Conservation (phyloP, 352 stramenopile genomes). For the Phytophthora brassicae region DNA sequence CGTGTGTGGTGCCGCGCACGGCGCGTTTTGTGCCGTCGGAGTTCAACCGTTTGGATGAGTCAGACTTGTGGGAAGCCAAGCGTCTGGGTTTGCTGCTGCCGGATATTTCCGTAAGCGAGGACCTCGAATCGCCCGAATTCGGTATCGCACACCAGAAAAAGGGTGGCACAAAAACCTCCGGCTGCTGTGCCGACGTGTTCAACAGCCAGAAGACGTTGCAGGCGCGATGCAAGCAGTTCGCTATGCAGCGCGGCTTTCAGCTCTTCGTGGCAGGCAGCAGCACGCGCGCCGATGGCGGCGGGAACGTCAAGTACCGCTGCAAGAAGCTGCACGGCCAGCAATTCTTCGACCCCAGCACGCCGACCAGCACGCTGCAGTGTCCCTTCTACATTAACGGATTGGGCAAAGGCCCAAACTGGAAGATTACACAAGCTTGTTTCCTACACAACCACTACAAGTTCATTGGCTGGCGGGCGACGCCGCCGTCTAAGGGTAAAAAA, state of each 20-base stretch:
- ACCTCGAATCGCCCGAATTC: slow-evolving; percentile 52
- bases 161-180: slow-evolving; percentile 50
- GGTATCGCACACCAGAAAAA: slow-evolving; percentile 81
- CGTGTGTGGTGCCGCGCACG: slow-evolving; percentile 8
- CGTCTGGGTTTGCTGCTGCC: slow-evolving; percentile 50
- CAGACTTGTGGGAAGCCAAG: slow-evolving; percentile 51
- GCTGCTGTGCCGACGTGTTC: slow-evolving; percentile 64
- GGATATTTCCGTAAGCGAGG: slow-evolving; percentile 45
- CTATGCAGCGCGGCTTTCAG: neutral
- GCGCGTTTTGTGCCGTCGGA: slow-evolving; percentile 22
- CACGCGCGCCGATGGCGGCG: neutral
- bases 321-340: slow-evolving; percentile 20
- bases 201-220: neutral
- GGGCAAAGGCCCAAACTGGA: slow-evolving; percentile 5
- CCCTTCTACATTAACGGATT: neutral
- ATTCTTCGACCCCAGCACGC: slow-evolving; percentile 12
- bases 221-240: neutral
- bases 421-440: slow-evolving; percentile 10
- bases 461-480: too few relatives aligned
- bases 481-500: too few relatives aligned
- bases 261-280: neutral
- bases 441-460: slow-evolving; percentile 17
- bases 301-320: slow-evolving; percentile 28
- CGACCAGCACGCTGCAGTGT: neutral
- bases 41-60: slow-evolving; percentile 66